These are phyloP conservation scores for Calvatia gigantea DNA, from an alignment of 768 basidiomycete species.

Conservation along the genomic window DNA sequence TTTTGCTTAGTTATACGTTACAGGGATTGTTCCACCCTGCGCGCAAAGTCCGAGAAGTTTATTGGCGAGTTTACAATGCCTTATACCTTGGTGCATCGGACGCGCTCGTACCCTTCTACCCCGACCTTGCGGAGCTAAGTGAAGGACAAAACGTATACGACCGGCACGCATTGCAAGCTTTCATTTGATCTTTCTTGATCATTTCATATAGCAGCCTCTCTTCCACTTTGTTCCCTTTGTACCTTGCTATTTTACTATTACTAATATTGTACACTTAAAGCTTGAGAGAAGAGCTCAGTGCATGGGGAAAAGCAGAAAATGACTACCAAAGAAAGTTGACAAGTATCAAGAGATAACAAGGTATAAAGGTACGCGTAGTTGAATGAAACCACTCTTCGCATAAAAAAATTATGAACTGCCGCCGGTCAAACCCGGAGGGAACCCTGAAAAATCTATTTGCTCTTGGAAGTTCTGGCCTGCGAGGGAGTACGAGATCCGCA, in stretches of 20 bases:
- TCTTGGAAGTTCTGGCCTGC: slow-evolving; percentile 76
- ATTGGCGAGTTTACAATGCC: slow-evolving; percentile 96
- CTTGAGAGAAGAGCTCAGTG: neutral
- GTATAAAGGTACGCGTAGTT: neutral
- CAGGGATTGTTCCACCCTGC: slow-evolving; percentile 98
- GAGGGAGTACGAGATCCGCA: slow-evolving; percentile 78
- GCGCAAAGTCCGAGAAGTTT: slow-evolving; percentile 94
- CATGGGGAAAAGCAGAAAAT: neutral
- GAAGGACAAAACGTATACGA: slow-evolving; percentile 91
- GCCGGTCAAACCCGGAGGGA: slow-evolving; percentile 73
- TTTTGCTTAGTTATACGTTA: slow-evolving; percentile 86
- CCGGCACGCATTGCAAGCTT: slow-evolving; percentile 79
- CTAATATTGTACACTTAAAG: neutral
- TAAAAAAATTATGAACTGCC: slow-evolving; percentile 28
- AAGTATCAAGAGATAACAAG: neutral
- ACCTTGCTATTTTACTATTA: neutral
- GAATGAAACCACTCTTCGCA: neutral
- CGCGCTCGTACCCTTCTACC: slow-evolving; percentile 93
- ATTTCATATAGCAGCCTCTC: neutral
- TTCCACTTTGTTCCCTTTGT: neutral
- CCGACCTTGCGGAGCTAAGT: slow-evolving; percentile 84
- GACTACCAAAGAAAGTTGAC: neutral
- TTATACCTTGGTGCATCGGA: slow-evolving; percentile 89
- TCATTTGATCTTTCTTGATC: too few species aligned
- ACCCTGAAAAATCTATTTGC: slow-evolving; percentile 91